These are phyloP conservation scores for Phaeomoniella chlamydospora DNA, from an alignment of 2,329 filamentous ascomycete genomes.

Conservation along the genomic window DNA sequence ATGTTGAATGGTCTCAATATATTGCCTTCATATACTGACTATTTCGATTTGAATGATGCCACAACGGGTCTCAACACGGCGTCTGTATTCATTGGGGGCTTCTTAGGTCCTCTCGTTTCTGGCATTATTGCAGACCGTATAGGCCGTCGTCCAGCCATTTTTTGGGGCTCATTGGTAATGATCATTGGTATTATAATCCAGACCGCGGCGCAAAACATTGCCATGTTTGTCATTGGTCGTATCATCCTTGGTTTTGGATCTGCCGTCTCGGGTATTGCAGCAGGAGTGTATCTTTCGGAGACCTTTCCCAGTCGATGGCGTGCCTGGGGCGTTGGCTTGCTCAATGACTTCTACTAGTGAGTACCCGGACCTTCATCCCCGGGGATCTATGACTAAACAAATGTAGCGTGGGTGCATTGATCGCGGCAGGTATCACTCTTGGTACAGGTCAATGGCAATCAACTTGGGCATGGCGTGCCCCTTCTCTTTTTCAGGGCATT, in stretches of 20 bases:
- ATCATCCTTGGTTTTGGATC: conserved; percentile 34
- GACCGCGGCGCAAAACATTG: conserved; percentile 29
- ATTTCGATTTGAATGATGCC: conserved; percentile 38
- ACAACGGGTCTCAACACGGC: conserved; percentile 42
- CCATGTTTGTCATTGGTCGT: conserved; percentile 31
- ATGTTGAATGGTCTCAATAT: conserved; percentile 46
- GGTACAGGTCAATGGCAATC: conserved; percentile 2
- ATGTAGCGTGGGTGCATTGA: conserved; percentile 22
- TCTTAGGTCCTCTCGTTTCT: conserved; percentile 28
- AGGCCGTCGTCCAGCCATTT: conserved; percentile 27
- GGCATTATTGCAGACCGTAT: conserved; percentile 26
- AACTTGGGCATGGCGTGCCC: conserved; percentile 3
- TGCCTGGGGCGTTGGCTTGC: conserved; percentile 4
- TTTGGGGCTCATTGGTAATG: conserved; percentile 23
- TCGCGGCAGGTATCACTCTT: conserved; percentile 20
- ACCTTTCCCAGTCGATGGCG: conserved; percentile 18
- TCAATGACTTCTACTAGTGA: conserved; percentile 7
- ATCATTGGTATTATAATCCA: conserved; percentile 31
- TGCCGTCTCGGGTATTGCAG: conserved; percentile 27
- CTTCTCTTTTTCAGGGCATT: background rate
- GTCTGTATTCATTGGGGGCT: conserved; percentile 38
- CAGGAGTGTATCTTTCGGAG: conserved; percentile 34
- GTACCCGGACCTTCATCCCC: too few relatives aligned
- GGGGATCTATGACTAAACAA: too few relatives aligned
- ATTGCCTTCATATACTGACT: conserved; percentile 39